These are phyloP conservation scores for Starmerella apicola DNA, from an alignment of 805 yeast species.

Conservation along the genomic window DNA sequence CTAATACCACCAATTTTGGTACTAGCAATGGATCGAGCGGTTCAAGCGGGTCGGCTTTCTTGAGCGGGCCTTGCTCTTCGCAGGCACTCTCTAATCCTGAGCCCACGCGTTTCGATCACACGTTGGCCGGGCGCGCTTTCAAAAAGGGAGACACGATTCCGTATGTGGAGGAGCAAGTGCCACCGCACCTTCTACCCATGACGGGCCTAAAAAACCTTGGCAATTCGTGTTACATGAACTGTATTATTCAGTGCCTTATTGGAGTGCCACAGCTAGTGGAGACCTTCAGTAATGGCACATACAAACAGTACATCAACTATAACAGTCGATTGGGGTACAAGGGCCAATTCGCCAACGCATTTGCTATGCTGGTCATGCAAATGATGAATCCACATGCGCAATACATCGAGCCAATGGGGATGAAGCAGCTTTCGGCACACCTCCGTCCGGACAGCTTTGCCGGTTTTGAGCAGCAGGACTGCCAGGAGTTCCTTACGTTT, in stretches of 20 bases:
- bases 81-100: not conserved
- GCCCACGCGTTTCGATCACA: not conserved
- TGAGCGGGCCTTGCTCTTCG: not conserved
- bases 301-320: constrained; percentile 55
- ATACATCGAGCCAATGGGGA: constrained; percentile 46
- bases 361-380: constrained; percentile 45
- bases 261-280: constrained; percentile 56
- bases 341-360: constrained; percentile 62
- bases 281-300: constrained; percentile 50
- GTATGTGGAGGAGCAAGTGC: constrained; percentile 4
- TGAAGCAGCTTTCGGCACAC: constrained; percentile 57
- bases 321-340: constrained; percentile 66
- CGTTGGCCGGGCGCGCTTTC: no score
- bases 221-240: constrained; percentile 88
- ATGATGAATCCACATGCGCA: constrained; percentile 29
- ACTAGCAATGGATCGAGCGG: no score
- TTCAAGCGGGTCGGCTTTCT: no score
- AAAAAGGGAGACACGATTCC: not conserved
- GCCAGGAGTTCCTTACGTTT: constrained; percentile 69
- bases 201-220: constrained; percentile 78
- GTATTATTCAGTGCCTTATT: constrained; percentile 71
- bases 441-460: constrained; percentile 47
- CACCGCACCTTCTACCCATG: constrained; percentile 27
- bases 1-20: no score
- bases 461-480: constrained; percentile 68